Evolutionary conservation across 1,139 yeast species (phyloP).

Genomic region (Candida buenavistaensis): DNA sequence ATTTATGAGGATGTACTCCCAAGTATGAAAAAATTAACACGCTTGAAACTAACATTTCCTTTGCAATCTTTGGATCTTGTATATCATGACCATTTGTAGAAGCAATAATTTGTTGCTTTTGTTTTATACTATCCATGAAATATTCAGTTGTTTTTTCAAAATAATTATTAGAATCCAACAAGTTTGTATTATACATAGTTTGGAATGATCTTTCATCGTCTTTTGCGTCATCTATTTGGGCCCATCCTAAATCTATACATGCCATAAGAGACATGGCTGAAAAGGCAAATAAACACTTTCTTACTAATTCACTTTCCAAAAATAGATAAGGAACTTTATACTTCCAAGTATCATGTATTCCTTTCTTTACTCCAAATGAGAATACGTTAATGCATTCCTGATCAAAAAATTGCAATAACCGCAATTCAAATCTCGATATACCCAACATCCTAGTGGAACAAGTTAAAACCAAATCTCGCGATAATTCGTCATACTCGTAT

Average conservation of each 20-base stretch:
- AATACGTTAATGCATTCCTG: conserved; percentile 25
- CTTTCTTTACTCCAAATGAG: conserved; percentile 18
- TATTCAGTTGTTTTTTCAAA: conserved; percentile 22
- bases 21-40: conserved; percentile 28
- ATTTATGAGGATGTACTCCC: conserved; percentile 31
- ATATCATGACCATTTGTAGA: background rate
- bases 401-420: conserved; percentile 31
- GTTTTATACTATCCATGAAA: conserved; percentile 20
- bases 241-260: conserved; percentile 7
- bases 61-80: conserved; percentile 16
- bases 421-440: conserved; percentile 29
- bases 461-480: conserved; percentile 14
- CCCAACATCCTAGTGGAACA: conserved; percentile 20
- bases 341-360: conserved; percentile 28
- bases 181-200: conserved; percentile 1
- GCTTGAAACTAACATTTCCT: conserved; percentile 24
- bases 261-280: conserved; percentile 17
- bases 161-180: conserved; percentile 6
- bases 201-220: background rate
- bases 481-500: conserved; percentile 2
- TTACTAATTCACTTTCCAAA: conserved; percentile 21
- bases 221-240: conserved; percentile 3
- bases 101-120: conserved; percentile 6
- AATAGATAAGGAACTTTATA: conserved; percentile 27
- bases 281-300: conserved; percentile 24